phyloP scores from a whole-genome alignment of 2,329 filamentous ascomycete species.

The Bipolaris gigantea region DNA sequence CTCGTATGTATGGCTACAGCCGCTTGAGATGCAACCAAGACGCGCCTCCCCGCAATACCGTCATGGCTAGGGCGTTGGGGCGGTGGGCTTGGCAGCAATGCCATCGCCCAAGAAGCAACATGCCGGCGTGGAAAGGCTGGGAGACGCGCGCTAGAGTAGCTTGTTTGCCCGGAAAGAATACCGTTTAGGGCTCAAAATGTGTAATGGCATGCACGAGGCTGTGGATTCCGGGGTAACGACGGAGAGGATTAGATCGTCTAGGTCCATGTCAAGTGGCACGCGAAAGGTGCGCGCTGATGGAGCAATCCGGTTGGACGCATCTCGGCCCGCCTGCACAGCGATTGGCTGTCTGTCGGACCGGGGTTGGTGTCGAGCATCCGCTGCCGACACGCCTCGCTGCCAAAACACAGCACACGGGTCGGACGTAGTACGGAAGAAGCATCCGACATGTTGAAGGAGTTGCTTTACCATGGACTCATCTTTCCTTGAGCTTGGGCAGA shows the following conservation, averaged over 20 bases:
- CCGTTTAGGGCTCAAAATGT: slow-evolving; percentile 10
- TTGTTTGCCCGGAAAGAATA: slow-evolving; percentile 12
- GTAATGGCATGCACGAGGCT: slow-evolving; percentile 1
- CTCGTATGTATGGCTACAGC: slow-evolving; percentile 13
- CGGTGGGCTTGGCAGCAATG: slow-evolving; percentile 22
- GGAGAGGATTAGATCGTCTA: slow-evolving; percentile 6
- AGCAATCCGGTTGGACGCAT: slow-evolving; percentile 15
- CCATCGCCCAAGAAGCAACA: slow-evolving; percentile 12
- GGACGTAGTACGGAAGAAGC: neutral
- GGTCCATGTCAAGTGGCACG: neutral
- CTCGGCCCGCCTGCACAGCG: slow-evolving; percentile 14
- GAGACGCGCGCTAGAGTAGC: slow-evolving; percentile 3
- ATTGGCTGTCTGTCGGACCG: slow-evolving; percentile 24
- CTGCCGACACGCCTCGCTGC: neutral
- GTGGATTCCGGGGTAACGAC: slow-evolving; percentile 12
- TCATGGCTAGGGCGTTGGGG: slow-evolving; percentile 11
- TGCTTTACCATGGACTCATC: neutral
- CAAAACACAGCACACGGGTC: neutral
- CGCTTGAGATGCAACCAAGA: slow-evolving; percentile 17
- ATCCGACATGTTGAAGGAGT: neutral
- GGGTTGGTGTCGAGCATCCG: neutral
- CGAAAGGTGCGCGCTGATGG: neutral
- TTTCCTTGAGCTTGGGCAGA: neutral
- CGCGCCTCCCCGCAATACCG: slow-evolving; percentile 25
- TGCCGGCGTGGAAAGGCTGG: slow-evolving; percentile 13